Percentiles rank a stretch among this genome's conserved stretches.
These are phyloP conservation scores for Rhodotorula mucilaginosa DNA, from an alignment of 1,284 basidiomycete genomes.

Conservation along the genomic window DNA sequence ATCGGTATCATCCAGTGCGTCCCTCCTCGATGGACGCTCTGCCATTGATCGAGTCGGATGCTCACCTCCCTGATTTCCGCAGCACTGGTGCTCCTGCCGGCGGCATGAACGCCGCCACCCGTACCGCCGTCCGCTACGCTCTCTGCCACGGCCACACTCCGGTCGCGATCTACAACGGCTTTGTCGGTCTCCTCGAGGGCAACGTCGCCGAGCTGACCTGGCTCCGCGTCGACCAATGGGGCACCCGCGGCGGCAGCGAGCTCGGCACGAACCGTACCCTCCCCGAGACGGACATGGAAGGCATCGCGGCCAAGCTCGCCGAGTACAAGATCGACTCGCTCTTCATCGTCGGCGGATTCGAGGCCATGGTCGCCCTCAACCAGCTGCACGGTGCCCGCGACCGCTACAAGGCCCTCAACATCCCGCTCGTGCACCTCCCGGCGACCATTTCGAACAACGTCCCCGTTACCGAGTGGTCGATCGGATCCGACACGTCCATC, in stretches of 20 bases:
- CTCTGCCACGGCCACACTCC: constrained; percentile 87
- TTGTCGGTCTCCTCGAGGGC: constrained; percentile 88
- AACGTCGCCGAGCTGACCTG: constrained; percentile 75
- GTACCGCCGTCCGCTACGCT: constrained; percentile 90
- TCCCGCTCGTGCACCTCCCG: constrained; percentile 88
- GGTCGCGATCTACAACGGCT: constrained; percentile 90
- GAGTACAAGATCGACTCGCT: constrained; percentile 76
- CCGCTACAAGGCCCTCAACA: constrained; percentile 84
- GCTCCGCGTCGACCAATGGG: constrained; percentile 97
- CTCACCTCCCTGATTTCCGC: not conserved
- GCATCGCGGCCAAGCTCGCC: constrained; percentile 85
- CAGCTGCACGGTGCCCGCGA: constrained; percentile 76
- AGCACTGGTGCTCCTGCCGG: constrained; percentile 95
- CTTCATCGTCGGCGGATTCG: constrained; percentile 92
- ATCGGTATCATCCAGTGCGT: constrained; percentile 90
- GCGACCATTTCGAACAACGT: constrained; percentile 87
- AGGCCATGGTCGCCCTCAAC: constrained; percentile 78
- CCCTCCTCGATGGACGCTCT: not conserved
- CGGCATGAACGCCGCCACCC: constrained; percentile 97
- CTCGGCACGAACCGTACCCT: constrained; percentile 91
- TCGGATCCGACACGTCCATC: constrained; percentile 92
- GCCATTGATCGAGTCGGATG: not conserved
- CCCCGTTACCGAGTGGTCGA: constrained; percentile 89
- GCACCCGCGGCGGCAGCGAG: constrained; percentile 94
- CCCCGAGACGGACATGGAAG: constrained; percentile 80